Evolutionary conservation across 2,329 filamentous ascomycete genomes (phyloP).

Genomic region (Arthrobotrys conoides): DNA sequence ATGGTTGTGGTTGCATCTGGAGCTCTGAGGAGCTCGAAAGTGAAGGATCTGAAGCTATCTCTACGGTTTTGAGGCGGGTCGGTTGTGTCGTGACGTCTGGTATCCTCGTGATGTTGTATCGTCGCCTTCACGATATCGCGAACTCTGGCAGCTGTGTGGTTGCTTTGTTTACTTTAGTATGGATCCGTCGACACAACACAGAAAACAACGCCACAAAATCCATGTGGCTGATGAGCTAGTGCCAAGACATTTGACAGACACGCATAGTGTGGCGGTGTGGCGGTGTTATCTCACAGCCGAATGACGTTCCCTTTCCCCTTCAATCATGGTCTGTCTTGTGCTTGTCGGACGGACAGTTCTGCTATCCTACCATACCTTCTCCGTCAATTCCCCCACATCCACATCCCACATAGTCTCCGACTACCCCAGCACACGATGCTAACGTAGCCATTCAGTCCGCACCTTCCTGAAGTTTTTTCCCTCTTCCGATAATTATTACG

Average conservation of each 20-base stretch:
- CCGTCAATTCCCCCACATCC: background rate
- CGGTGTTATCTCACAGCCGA: slow-evolving; percentile 12
- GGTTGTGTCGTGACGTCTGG: background rate
- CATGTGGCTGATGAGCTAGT: slow-evolving; percentile 1
- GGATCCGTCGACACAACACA: slow-evolving; percentile 13
- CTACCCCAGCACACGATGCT: slow-evolving; percentile 19
- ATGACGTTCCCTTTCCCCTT: slow-evolving; percentile 17
- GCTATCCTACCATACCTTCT: slow-evolving; percentile 2
- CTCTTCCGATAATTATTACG: slow-evolving; percentile 32
- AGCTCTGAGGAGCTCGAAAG: slow-evolving; percentile 11
- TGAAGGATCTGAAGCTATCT: background rate
- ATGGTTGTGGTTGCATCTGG: slow-evolving; percentile 13
- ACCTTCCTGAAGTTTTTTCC: slow-evolving; percentile 40
- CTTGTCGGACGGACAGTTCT: background rate
- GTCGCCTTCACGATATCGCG: slow-evolving; percentile 1
- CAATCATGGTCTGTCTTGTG: background rate
- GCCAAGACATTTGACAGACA: slow-evolving; percentile 16
- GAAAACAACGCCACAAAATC: slow-evolving; percentile 8
- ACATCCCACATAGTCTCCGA: slow-evolving; percentile 5
- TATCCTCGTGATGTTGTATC: no score
- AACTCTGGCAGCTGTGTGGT: slow-evolving; percentile 8
- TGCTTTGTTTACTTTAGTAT: slow-evolving; percentile 26
- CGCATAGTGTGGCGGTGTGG: slow-evolving; percentile 3
- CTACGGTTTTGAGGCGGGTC: background rate
- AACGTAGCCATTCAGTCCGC: slow-evolving; percentile 16